Evolutionary conservation across 202 grass and related monocot species (phyloP).

Genomic region (Musa balbisiana): DNA sequence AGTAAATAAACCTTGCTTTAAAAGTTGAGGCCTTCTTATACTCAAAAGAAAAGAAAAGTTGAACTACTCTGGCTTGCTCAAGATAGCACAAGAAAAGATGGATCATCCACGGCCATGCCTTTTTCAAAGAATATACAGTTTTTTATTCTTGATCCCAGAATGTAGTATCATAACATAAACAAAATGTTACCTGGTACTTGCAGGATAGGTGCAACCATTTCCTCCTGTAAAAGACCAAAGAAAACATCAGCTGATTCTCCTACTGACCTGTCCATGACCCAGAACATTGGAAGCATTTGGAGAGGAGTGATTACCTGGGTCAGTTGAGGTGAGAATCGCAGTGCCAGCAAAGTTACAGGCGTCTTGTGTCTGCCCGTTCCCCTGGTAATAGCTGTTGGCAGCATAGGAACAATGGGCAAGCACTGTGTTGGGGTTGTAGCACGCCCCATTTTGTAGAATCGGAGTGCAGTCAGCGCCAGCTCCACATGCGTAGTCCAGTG

Average conservation of each 20-base stretch:
- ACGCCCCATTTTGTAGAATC: constrained; percentile 46
- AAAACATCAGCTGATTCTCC: background rate
- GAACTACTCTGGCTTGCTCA: too few species aligned
- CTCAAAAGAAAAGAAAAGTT: too few species aligned
- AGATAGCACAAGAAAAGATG: too few species aligned
- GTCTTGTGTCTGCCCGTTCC: constrained; percentile 44
- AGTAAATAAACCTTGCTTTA: too few species aligned
- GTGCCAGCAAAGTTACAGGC: constrained; percentile 77
- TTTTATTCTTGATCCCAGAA: too few species aligned
- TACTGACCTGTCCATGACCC: background rate
- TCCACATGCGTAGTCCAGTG: constrained; percentile 88
- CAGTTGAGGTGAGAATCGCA: constrained; percentile 38
- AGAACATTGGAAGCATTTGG: background rate
- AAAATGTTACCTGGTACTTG: constrained; percentile 44
- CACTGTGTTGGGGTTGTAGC: constrained; percentile 79
- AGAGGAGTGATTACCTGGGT: constrained; percentile 50
- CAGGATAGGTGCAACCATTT: constrained; percentile 58
- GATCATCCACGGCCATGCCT: too few species aligned
- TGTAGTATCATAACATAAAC: too few species aligned
- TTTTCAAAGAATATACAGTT: too few species aligned
- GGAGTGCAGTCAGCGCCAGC: constrained; percentile 58
- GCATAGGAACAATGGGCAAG: constrained; percentile 89
- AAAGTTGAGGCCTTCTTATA: too few species aligned
- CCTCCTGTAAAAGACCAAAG: constrained; percentile 38
- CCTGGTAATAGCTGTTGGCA: constrained; percentile 87